Base-by-base conservation (phyloP, 331 rosid genomes). In the Ulmus americana region DNA sequence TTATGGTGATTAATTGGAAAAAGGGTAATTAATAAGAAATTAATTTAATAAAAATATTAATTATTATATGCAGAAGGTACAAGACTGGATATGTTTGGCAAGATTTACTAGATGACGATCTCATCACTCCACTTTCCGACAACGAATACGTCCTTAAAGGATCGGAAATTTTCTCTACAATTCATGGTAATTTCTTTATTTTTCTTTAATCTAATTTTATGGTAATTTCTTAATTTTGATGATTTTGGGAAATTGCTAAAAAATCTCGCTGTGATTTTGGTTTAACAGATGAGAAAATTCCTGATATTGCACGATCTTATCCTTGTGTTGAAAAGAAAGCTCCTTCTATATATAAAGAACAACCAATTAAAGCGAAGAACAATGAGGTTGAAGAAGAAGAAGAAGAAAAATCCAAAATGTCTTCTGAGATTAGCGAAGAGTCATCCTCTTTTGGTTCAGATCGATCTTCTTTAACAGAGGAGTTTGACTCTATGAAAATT, bases 101-200 rank as follows among this genome's bases (percentile, higher is more conserved):
- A 69, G 95, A 91, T 75, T 81, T 88, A 82, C 45, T 81, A 39
- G 97, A 91, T 80, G 91, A 86, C 47, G 95, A 88, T 77, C 96
- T 86, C 64, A 84, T 88, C 61, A 82, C 97, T 39, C 97, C 97
- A 13, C 77, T 88, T 49, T 86, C 96, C 70, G 95, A 88, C 83
- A 88, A 84, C 76, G 97, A 86, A 84, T 84, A 88, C 75, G 88
- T 88, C 69, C 88, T 91, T 64, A 84, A 91, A 84, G 97, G 97
- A 72, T 91, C 96, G 73, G 82, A 85, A 78, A 76, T 85, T 75
- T 74, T 74, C 75, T 70, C 73, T 63, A 50, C 79, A 76, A 39
- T 63, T 12, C 38, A 68, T 60, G 86, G 91, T 84, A 76, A 48
- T 68, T 11, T 42, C 0, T 1, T 28, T 28, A 2, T 28, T 28